Evolutionary conservation across 2,329 filamentous ascomycete genomes (phyloP), one percentile per base, ranked within the genome.

Genomic region (Aciculosporium take): DNA sequence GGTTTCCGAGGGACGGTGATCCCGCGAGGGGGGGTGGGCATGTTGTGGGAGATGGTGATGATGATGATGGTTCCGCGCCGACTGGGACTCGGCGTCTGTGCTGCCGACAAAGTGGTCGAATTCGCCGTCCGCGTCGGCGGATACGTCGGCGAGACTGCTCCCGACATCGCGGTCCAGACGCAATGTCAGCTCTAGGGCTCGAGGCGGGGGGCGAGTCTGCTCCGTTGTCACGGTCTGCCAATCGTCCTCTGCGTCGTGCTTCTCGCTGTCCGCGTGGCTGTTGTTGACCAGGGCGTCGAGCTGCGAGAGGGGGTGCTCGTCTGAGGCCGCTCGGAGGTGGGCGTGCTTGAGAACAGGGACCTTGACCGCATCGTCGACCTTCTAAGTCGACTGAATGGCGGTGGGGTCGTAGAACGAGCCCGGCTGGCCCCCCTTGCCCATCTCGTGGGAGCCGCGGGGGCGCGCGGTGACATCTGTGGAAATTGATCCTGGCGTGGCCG

Each of bases 101-200:
- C 33, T 37, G 15, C 40, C 41, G n/a, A 43, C 33, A n/a, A 43
- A 43, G 8, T 45, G 29, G 18, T 41, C 40, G 7, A 43, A 37
- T 4, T 42, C 48, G 29, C 52, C 47, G 10, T 54, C 47, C 25
- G 47, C 45, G 13, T 42, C 46, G 33, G 69, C 66, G 1, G 67
- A 68, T 6, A 63, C 57, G 44, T 69, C 60, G 2, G 67, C 67
- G 18, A 71, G 47, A 42, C 67, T 71, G 46, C 62, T 67, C 8
- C 66, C 64, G 12, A 55, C 55, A 17, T 53, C 57, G 40, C 55
- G 55, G 37, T 40, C 28, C 23, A 45, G 24, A 10, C 40, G 46
- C 48, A 44, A 53, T 39, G 24, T 48, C 48, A 41, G 51, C 41
- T 18, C 54, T 51, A 30, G 49, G 45, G 32, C 51, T 47, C 29